Evolutionary conservation across 2,329 filamentous ascomycete species (phyloP).

Genomic region (Colletotrichum sp.): DNA sequence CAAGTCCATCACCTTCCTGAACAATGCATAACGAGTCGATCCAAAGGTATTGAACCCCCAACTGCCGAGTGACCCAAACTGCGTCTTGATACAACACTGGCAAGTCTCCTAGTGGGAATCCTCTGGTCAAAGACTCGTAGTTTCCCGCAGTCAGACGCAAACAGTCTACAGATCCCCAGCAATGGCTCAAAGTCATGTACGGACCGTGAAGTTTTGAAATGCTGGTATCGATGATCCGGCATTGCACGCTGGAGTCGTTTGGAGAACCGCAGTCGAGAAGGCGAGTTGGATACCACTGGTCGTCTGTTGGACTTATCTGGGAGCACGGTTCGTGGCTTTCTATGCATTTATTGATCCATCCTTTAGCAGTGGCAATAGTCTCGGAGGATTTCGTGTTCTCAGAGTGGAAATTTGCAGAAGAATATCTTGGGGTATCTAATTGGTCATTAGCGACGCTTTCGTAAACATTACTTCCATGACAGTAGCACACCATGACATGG

Average conservation of each 20-base stretch:
- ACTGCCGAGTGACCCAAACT: not conserved
- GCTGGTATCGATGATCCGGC: not conserved
- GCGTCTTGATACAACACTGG: not conserved
- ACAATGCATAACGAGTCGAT: not conserved
- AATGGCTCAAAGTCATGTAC: not conserved
- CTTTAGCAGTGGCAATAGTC: accelerated
- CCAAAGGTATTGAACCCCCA: not conserved
- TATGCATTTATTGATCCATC: not conserved
- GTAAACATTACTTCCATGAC: accelerated
- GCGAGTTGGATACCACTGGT: not conserved
- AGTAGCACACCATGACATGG: not conserved
- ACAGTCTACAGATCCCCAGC: not conserved
- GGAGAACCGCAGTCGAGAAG: not conserved
- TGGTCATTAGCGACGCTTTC: not conserved
- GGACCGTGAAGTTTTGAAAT: not conserved
- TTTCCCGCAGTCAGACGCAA: not conserved
- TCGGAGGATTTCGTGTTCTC: accelerated
- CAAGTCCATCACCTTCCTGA: not conserved
- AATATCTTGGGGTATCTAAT: accelerated
- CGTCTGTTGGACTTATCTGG: accelerated
- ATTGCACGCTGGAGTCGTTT: not conserved
- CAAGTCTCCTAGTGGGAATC: not conserved
- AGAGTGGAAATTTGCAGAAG: accelerated
- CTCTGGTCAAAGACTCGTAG: no score
- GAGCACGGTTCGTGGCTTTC: not conserved